These are phyloP conservation scores for Acer yangbiense DNA, from an alignment of 345 rosid species.

Conservation along the genomic window DNA sequence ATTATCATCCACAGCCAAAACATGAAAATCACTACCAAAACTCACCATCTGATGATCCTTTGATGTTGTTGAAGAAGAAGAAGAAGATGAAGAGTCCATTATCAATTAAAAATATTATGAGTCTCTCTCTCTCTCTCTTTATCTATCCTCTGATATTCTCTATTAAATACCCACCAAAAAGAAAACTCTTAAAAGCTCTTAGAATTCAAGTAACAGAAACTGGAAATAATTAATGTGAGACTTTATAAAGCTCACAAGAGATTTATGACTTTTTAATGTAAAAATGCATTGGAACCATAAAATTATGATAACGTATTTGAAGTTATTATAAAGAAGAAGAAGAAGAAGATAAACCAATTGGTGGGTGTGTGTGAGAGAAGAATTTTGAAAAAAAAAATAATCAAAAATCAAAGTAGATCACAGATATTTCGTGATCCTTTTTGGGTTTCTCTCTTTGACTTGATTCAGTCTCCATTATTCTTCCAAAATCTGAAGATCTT, in stretches of 20 bases:
- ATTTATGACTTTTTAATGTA: conserved; percentile 23
- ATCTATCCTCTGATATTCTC: not conserved
- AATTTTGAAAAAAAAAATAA: conserved; percentile 18
- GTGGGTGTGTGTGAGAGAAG: conserved; percentile 33
- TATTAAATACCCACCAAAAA: conserved; percentile 19
- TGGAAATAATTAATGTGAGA: not conserved
- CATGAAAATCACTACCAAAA: conserved; percentile 45
- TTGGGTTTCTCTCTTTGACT: conserved; percentile 32
- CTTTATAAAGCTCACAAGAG: conserved; percentile 34
- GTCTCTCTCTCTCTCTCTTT: not conserved
- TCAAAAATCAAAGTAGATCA: conserved; percentile 49
- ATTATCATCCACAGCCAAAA: conserved; percentile 86
- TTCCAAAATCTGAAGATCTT: not conserved
- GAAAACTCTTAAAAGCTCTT: not conserved
- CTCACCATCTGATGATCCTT: not conserved
- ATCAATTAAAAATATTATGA: conserved; percentile 22
- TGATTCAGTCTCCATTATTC: conserved; percentile 37
- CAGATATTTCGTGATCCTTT: conserved; percentile 69
- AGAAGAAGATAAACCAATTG: not conserved
- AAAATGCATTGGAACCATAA: not conserved
- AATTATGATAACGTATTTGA: not conserved
- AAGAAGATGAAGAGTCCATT: conserved; percentile 1
- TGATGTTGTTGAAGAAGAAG: conserved; percentile 14
- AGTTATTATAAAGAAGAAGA: not conserved
- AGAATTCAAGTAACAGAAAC: conserved; percentile 7